Evolutionary conservation across 306 rosid species (phyloP).

Genomic region (Fragaria vesca): DNA sequence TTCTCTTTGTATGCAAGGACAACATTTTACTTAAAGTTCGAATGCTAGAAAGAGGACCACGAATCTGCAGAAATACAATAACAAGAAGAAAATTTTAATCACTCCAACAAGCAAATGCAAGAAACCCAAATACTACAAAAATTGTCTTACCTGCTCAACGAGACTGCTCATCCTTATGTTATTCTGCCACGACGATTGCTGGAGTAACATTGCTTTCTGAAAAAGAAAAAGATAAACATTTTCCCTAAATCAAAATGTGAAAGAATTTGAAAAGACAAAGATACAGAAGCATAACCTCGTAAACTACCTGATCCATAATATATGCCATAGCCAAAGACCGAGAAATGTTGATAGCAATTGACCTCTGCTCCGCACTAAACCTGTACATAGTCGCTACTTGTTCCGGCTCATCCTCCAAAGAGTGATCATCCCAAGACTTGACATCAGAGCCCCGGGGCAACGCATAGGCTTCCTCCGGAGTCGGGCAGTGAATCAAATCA

Average conservation of each 20-base stretch:
- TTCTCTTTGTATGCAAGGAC: conserved; percentile 67
- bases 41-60: conserved; percentile 91
- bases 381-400: conserved; percentile 26
- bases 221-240: conserved; percentile 22
- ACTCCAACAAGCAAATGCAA: conserved; percentile 7
- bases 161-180: conserved; percentile 79
- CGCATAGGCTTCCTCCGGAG: conserved; percentile 48
- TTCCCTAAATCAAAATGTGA: background rate
- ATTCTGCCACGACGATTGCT: conserved; percentile 95
- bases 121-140: conserved; percentile 10
- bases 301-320: conserved; percentile 94
- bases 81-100: conserved; percentile 26
- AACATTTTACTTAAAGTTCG: conserved; percentile 85
- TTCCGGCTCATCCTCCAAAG: conserved; percentile 35
- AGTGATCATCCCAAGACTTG: conserved; percentile 48
- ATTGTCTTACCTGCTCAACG: conserved; percentile 72
- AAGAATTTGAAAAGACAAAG: background rate
- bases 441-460: conserved; percentile 40
- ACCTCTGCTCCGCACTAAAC: conserved; percentile 64
- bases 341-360: conserved; percentile 72
- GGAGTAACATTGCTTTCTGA: conserved; percentile 85
- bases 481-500: conserved; percentile 26
- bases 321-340: conserved; percentile 85
- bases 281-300: background rate
- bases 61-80: conserved; percentile 55